Evolutionary conservation across 331 rosid genomes (phyloP).

Genomic region (Acacia pycnantha): DNA sequence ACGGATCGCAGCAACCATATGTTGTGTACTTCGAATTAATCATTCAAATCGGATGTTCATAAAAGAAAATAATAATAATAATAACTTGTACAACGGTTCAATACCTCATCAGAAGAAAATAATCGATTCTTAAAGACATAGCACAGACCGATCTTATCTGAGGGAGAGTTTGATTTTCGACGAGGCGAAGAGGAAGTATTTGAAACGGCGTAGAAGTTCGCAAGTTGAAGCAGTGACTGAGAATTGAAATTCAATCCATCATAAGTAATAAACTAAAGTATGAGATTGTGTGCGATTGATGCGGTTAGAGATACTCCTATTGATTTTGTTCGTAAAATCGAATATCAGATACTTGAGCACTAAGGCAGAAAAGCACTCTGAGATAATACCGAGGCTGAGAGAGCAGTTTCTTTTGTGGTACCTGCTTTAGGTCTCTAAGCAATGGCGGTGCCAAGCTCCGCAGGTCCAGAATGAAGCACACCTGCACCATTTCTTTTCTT

Average conservation of each 20-base stretch:
- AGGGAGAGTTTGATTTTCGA: slow-evolving; percentile 36
- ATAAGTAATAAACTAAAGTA: slow-evolving; percentile 2
- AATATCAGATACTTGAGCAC: not conserved
- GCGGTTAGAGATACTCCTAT: not conserved
- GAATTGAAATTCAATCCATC: slow-evolving; percentile 14
- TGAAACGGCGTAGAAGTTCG: slow-evolving; percentile 67
- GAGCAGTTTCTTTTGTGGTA: slow-evolving; percentile 16
- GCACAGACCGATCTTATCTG: slow-evolving; percentile 67
- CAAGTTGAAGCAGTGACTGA: slow-evolving; percentile 74
- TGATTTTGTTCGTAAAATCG: not conserved
- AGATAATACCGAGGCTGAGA: not conserved
- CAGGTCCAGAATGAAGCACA: slow-evolving; percentile 72
- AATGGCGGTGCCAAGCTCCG: slow-evolving; percentile 66
- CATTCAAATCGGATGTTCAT: not conserved
- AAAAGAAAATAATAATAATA: not conserved
- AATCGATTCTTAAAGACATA: slow-evolving; percentile 48
- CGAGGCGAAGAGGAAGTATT: slow-evolving; percentile 29
- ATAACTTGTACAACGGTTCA: not conserved
- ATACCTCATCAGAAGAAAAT: slow-evolving; percentile 54
- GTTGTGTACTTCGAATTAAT: slow-evolving; percentile 19
- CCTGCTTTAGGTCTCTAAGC: slow-evolving; percentile 58
- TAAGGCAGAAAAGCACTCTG: not conserved
- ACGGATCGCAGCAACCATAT: slow-evolving; percentile 7
- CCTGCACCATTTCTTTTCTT: slow-evolving; percentile 54
- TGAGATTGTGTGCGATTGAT: not conserved